phyloP scores from a whole-genome alignment of 2,329 filamentous ascomycete species.

The Trichoderma harzianum region DNA sequence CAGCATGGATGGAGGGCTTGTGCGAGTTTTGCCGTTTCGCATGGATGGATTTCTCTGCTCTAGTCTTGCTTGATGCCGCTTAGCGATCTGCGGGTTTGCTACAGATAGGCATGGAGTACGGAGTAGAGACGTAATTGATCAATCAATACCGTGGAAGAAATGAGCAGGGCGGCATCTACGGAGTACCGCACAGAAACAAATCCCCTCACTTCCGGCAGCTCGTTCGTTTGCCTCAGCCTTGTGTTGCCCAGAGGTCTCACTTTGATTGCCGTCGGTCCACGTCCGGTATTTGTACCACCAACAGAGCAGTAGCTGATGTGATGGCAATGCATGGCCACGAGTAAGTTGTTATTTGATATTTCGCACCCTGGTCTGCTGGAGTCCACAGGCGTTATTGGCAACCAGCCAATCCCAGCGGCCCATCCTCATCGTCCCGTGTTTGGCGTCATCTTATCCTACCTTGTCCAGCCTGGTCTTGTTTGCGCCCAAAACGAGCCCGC shows the following conservation, averaged over 20 bases:
- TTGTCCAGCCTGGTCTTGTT: neutral
- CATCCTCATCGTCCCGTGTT: conserved; percentile 14
- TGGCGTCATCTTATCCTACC: conserved; percentile 14
- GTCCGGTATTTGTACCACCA: neutral
- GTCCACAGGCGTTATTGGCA: neutral
- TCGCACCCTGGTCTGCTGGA: neutral
- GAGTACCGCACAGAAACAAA: neutral
- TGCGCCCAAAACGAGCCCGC: neutral
- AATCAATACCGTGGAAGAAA: neutral
- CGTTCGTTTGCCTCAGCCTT: neutral
- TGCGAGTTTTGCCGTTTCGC: neutral
- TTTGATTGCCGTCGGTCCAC: conserved; percentile 1
- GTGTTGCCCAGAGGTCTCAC: neutral
- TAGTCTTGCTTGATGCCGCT: neutral
- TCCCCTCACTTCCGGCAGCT: neutral
- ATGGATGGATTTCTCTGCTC: neutral
- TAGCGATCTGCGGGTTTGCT: neutral
- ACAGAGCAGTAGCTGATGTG: neutral
- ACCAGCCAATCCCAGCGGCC: conserved; percentile 2
- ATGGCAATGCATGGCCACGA: neutral
- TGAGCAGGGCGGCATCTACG: neutral
- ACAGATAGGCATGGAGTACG: neutral
- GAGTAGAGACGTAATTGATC: neutral
- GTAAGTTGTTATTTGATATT: neutral
- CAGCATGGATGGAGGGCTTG: neutral